Conservation (phyloP, 2,329 filamentous ascomycete genomes). For the Helminthosporium solani region DNA sequence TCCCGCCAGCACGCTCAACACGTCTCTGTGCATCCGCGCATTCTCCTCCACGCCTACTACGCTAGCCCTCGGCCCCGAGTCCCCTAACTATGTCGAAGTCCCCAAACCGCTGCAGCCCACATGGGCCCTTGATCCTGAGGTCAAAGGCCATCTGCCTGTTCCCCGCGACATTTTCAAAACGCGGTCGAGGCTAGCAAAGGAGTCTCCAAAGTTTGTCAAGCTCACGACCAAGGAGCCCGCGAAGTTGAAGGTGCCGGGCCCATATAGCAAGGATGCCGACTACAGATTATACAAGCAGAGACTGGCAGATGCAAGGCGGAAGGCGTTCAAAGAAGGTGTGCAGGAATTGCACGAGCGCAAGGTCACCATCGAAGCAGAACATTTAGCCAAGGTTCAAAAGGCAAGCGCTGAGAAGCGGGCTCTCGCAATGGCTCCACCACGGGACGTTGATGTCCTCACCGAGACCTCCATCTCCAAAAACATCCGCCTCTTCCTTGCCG, state of each 20-base stretch:
- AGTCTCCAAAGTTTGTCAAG: constrained; percentile 60
- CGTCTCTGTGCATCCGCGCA: constrained; percentile 20
- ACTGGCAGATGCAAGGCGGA: constrained; percentile 70
- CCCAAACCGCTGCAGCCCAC: constrained; percentile 74
- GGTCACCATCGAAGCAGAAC: constrained; percentile 21
- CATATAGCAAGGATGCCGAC: constrained; percentile 47
- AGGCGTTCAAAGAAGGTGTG: constrained; percentile 72
- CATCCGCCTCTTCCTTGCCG: constrained; percentile 38
- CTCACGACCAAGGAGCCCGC: constrained; percentile 59
- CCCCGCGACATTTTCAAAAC: constrained; percentile 75
- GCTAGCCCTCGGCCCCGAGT: constrained; percentile 71
- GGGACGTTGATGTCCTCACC: constrained; percentile 57
- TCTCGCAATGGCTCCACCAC: constrained; percentile 63
- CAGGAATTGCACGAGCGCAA: constrained; percentile 60
- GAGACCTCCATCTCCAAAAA: constrained; percentile 32
- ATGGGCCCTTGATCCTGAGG: constrained; percentile 46
- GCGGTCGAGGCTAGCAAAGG: constrained; percentile 51
- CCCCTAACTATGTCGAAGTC: constrained; percentile 81
- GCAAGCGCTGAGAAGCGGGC: constrained; percentile 51
- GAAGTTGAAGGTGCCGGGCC: constrained; percentile 35
- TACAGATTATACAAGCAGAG: constrained; percentile 66
- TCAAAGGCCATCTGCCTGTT: constrained; percentile 80
- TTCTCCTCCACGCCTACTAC: constrained; percentile 51
- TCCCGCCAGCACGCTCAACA: constrained; percentile 17
- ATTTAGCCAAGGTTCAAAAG: constrained; percentile 22